Base-by-base conservation (phyloP, 345 rosid species). In the Eutrema heterophyllum region DNA sequence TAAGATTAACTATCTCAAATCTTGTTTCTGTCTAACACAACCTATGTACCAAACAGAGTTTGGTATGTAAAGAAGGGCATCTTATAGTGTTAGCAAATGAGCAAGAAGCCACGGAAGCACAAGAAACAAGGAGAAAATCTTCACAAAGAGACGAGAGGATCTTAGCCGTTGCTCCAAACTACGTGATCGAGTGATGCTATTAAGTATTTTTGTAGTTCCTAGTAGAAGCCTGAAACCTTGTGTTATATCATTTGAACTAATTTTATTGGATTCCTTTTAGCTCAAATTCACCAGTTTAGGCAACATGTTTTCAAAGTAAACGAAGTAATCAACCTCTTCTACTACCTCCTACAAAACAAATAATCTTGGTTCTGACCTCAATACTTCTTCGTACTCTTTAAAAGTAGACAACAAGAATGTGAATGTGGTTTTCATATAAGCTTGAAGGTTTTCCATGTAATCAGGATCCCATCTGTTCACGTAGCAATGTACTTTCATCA, bases 151-250 rank as follows among this genome's bases (percentile, higher is more conserved):
- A 89, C 12, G 85, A 83, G 80, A 85, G 97, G 77, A 91, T 91
- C 51, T 77, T 94, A 73, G 96, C 92, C 1, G 98, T 91, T 62
- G 90, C 95, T 61, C 96, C 98, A 12, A 94, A 94, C 73, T 94
- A 83, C 67, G 88, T 87, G 32, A 80, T 85, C 7, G 98, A 93
- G 40, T 93, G 83, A 85, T 72, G 41, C 63, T 61, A n/a, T n/a
- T 9, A 8, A 45, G 26, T 35, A 24, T 60, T 50, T 60, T 72
- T 72, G 55, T 72, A 52, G 27, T 7, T 26, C 39, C 1, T 40
- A 41, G 44, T 62, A 62, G 27, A 43, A 52, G 12, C 5, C 12
- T 16, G 33, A 49, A 39, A 0, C 16, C 57, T 16, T 48, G 29
- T 29, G 29, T 32, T 27, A 18, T 5, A 14, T 44, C 30, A 44